Conservation (phyloP, 1,284 basidiomycete species). For the Cryptococcus depauperatus region DNA sequence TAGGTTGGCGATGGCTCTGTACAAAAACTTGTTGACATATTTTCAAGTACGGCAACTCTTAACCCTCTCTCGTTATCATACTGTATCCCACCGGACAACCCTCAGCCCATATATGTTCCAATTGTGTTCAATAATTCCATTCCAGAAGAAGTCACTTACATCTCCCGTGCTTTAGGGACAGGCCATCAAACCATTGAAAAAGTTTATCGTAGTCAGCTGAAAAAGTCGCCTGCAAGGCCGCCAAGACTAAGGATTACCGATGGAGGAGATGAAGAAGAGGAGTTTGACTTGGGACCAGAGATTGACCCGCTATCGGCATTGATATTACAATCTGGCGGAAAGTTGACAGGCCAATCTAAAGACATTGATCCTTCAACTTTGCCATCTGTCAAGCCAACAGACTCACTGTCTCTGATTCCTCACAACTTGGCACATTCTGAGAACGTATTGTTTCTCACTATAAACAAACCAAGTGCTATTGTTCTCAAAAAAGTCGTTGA, state of each 20-base stretch:
- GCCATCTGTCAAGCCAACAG: conserved; percentile 34
- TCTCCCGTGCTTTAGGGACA: conserved; percentile 59
- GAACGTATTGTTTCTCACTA: conserved; percentile 60
- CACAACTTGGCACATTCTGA: conserved; percentile 59
- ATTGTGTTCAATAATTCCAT: conserved; percentile 79
- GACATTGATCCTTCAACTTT: conserved; percentile 45
- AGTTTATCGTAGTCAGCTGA: conserved; percentile 22
- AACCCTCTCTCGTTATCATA: conserved; percentile 43
- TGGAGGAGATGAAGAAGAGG: conserved; percentile 52
- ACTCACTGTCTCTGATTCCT: conserved; percentile 35
- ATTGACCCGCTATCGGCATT: conserved; percentile 27
- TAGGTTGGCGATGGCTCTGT: conserved; percentile 10
- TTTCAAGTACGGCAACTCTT: conserved; percentile 35
- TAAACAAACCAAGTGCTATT: conserved; percentile 57
- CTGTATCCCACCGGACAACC: conserved; percentile 36
- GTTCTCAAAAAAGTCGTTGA: conserved; percentile 66
- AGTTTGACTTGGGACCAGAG: conserved; percentile 47
- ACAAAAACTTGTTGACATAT: neutral
- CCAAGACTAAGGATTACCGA: conserved; percentile 22
- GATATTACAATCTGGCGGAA: conserved; percentile 10
- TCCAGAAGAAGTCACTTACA: conserved; percentile 66
- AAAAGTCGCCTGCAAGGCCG: conserved; percentile 15
- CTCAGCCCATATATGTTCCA: conserved; percentile 37
- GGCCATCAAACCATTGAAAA: conserved; percentile 18
- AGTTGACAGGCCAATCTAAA: conserved; percentile 7